phyloP scores from a whole-genome alignment of 306 rosid genomes.

The Castanea crenata region DNA sequence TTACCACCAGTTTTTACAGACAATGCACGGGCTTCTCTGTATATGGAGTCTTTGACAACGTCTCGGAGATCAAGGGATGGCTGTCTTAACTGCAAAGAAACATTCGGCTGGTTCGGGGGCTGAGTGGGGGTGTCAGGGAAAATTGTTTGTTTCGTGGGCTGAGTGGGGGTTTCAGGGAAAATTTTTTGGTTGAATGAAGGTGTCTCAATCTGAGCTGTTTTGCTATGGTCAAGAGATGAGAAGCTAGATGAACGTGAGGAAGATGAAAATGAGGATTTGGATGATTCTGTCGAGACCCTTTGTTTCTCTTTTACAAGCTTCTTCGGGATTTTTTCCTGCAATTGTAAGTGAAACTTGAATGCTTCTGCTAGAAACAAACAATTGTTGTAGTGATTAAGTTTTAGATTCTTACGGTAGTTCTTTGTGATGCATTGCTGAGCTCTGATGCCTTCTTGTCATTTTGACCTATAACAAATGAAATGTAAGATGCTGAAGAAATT shows the following conservation, averaged over 20 bases:
- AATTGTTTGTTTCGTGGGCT: constrained; percentile 21
- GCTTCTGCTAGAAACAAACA: constrained; percentile 4
- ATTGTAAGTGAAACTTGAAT: constrained; percentile 4
- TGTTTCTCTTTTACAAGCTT: constrained; percentile 46
- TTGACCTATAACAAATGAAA: constrained; percentile 30
- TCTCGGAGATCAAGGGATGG: constrained; percentile 41
- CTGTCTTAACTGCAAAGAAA: constrained; percentile 15
- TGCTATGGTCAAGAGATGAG: constrained; percentile 64
- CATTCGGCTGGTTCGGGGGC: constrained; percentile 31
- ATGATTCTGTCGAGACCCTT: constrained; percentile 63
- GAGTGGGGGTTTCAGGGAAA: constrained; percentile 23
- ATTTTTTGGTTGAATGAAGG: constrained; percentile 28
- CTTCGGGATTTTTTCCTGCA: constrained; percentile 55
- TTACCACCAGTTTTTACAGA: constrained; percentile 52
- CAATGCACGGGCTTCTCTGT: constrained; percentile 52
- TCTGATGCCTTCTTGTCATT: constrained; percentile 34
- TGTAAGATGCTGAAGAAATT: constrained; percentile 1
- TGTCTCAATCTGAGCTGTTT: constrained; percentile 47
- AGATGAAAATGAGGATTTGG: constrained; percentile 58
- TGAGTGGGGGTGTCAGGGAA: constrained; percentile 22
- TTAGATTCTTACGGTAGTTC: constrained; percentile 44
- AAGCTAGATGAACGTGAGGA: constrained; percentile 79
- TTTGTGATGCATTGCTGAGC: constrained; percentile 22
- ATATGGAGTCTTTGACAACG: constrained; percentile 48
- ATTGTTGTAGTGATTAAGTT: constrained; percentile 3